Percentiles rank a stretch among this genome's conserved stretches.
phyloP scores from a whole-genome alignment of 2,329 filamentous ascomycete genomes.

The Daldinia eschscholtzii region DNA sequence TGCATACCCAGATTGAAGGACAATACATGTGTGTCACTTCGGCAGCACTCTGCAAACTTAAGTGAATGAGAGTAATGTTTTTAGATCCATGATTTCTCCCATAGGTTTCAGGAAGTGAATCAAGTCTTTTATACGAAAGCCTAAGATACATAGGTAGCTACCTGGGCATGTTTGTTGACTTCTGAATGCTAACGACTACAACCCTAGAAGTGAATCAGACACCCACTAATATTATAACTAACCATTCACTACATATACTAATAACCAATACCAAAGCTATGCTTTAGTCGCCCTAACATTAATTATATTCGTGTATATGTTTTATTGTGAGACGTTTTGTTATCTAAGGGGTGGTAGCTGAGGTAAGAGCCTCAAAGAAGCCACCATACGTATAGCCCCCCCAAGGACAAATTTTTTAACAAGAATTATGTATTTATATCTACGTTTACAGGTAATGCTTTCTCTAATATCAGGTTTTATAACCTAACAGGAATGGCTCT shows the following conservation, averaged over 20 bases:
- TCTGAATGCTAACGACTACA: background rate
- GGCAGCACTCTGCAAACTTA: no score
- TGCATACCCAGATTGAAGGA: background rate
- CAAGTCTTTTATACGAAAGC: background rate
- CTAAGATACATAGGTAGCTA: background rate
- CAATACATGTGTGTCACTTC: no score
- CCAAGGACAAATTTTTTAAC: no score
- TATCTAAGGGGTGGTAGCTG: background rate
- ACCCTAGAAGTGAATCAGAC: background rate
- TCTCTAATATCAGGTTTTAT: background rate
- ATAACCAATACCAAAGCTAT: no score
- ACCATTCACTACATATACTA: background rate
- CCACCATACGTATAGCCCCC: no score
- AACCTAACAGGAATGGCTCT: background rate
- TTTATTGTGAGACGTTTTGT: no score
- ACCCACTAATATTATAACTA: background rate
- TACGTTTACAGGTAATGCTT: no score
- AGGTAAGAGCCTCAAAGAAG: background rate
- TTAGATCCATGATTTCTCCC: background rate
- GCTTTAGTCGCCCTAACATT: no score
- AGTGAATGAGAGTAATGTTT: background rate
- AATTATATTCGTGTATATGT: no score
- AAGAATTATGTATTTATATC: no score
- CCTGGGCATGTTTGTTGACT: background rate
- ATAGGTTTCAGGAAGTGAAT: background rate